Conservation (phyloP, 805 yeast species). For the Priceomyces carsonii region DNA sequence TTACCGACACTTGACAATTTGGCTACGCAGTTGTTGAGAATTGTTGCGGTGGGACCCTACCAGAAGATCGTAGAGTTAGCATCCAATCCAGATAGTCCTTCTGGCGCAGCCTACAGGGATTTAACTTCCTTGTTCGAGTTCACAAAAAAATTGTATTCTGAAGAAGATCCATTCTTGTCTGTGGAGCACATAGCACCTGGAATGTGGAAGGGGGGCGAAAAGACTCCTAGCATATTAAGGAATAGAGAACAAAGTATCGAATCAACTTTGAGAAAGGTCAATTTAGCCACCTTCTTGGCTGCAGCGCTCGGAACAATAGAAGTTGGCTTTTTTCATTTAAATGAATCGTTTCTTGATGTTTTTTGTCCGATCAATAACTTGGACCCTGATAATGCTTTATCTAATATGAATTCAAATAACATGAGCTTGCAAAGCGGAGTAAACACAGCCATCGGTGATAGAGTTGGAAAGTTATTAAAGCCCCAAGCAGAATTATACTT, state of each 20-base stretch:
- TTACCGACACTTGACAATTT: constrained; percentile 79
- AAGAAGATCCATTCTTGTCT: constrained; percentile 69
- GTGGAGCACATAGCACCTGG: constrained; percentile 73
- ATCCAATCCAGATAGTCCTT: constrained; percentile 61
- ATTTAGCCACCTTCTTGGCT: constrained; percentile 83
- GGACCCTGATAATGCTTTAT: constrained; percentile 47
- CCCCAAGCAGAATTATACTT: constrained; percentile 77
- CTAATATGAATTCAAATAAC: constrained; percentile 32
- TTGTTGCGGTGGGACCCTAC: constrained; percentile 72
- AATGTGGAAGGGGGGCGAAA: constrained; percentile 62
- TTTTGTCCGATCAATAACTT: constrained; percentile 75
- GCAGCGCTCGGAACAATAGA: constrained; percentile 84
- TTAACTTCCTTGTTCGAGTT: constrained; percentile 77
- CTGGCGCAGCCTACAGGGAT: constrained; percentile 66
- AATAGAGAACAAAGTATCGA: constrained; percentile 63
- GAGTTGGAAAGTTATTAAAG: constrained; percentile 64
- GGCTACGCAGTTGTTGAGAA: constrained; percentile 74
- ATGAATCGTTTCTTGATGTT: constrained; percentile 81
- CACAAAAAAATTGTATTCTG: constrained; percentile 67
- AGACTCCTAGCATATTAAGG: constrained; percentile 56
- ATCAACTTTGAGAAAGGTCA: constrained; percentile 76
- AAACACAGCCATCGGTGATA: constrained; percentile 37
- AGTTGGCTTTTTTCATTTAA: constrained; percentile 83
- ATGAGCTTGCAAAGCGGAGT: constrained; percentile 35
- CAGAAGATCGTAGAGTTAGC: constrained; percentile 74